Conservation (phyloP, 106 monocot species). For the Iris macrosiphon region DNA sequence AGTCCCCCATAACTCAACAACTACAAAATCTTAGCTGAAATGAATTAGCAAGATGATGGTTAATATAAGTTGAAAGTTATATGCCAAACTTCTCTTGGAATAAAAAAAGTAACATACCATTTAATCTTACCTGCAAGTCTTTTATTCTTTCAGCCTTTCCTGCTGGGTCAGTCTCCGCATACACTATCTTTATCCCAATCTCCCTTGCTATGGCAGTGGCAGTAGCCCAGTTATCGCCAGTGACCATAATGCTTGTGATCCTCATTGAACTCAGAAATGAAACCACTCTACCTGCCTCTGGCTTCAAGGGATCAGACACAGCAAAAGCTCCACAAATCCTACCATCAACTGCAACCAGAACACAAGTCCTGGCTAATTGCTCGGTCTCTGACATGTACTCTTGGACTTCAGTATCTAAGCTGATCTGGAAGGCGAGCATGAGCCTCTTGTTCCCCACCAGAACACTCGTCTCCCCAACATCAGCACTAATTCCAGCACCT, state of each 20-base stretch:
- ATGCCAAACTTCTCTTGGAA: no score
- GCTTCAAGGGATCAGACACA: slow-evolving; percentile 69
- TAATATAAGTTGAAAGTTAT: no score
- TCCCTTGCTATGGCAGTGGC: slow-evolving; percentile 58
- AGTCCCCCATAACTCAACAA: no score
- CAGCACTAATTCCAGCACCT: slow-evolving; percentile 48
- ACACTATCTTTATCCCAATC: slow-evolving; percentile 57
- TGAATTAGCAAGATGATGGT: no score
- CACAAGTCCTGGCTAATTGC: slow-evolving; percentile 51
- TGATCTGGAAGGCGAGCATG: slow-evolving; percentile 44
- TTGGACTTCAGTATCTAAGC: slow-evolving; percentile 32
- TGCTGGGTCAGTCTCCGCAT: slow-evolving; percentile 66
- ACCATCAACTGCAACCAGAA: slow-evolving; percentile 55
- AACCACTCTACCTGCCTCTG: slow-evolving; percentile 53
- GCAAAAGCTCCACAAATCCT: slow-evolving; percentile 54
- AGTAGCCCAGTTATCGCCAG: slow-evolving; percentile 72
- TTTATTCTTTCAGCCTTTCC: slow-evolving; percentile 72
- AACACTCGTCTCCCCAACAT: slow-evolving; percentile 25
- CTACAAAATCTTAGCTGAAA: no score
- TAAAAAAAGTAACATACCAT: no score
- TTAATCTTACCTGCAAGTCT: slow-evolving; percentile 63
- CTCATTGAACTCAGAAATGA: slow-evolving; percentile 49
- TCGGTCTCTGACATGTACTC: slow-evolving; percentile 40
- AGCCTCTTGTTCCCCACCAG: slow-evolving; percentile 67
- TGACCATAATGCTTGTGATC: slow-evolving; percentile 71